Evolutionary conservation across 139 green algal genomes (phyloP).

Genomic region (Coccomyxa sp.): DNA sequence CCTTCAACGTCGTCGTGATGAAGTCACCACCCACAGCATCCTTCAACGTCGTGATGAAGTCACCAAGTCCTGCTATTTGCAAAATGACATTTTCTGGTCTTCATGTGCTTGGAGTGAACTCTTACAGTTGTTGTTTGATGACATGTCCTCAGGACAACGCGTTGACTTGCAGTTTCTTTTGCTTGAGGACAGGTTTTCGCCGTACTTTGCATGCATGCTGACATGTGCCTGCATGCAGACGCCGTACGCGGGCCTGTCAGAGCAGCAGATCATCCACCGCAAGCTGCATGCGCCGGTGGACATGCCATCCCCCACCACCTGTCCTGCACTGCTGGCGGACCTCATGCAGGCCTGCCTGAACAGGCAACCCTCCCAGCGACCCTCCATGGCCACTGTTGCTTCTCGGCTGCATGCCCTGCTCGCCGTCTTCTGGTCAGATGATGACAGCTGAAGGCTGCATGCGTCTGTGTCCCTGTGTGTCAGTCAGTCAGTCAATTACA

Average conservation of each 20-base stretch:
- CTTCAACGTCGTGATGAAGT: too few species aligned
- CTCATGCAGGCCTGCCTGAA: neutral
- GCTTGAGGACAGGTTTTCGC: neutral
- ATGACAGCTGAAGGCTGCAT: neutral
- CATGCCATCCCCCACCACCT: neutral
- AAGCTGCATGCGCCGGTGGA: conserved; percentile 1
- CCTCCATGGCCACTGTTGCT: neutral
- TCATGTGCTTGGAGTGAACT: neutral
- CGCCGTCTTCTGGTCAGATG: neutral
- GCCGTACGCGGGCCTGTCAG: neutral
- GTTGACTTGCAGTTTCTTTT: neutral
- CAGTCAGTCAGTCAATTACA: too few species aligned
- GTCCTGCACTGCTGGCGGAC: neutral
- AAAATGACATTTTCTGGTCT: neutral
- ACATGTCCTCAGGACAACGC: neutral
- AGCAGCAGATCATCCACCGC: neutral
- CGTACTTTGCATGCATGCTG: neutral
- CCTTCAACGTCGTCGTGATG: neutral
- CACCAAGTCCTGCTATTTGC: neutral
- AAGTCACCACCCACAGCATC: too few species aligned
- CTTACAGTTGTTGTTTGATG: neutral
- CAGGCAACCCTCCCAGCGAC: neutral
- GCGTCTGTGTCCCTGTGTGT: too few species aligned
- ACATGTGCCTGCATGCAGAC: conserved; percentile 2
- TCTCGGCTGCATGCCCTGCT: neutral